Conservation (phyloP, 2,329 filamentous ascomycete genomes). For the Graphium sp. region DNA sequence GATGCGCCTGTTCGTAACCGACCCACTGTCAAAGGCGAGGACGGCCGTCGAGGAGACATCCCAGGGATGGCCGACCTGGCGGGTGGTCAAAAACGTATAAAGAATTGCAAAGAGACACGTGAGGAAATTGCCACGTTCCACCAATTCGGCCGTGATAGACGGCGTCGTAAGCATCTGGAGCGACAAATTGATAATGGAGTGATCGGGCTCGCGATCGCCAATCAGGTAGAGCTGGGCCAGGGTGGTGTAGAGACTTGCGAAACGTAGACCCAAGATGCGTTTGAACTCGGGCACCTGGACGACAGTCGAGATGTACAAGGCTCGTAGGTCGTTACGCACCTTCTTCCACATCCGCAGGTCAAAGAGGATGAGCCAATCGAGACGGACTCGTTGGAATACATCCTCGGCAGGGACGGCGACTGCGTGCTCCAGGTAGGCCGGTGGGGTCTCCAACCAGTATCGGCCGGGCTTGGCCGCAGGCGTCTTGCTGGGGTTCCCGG, state of each 20-base stretch:
- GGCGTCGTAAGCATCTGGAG: conserved; percentile 93
- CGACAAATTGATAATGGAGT: conserved; percentile 96
- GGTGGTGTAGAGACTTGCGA: conserved; percentile 86
- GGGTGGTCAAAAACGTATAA: conserved; percentile 90
- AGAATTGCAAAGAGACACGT: conserved; percentile 91
- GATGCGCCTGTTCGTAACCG: conserved; percentile 86
- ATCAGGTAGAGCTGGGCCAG: conserved; percentile 90
- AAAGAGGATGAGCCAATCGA: conserved; percentile 91
- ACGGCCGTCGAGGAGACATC: conserved; percentile 76
- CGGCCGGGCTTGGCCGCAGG: conserved; percentile 40
- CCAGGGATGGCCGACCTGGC: conserved; percentile 87
- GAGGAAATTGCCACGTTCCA: conserved; percentile 88
- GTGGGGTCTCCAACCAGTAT: conserved; percentile 77
- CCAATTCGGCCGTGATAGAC: conserved; percentile 89
- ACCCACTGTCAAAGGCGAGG: conserved; percentile 83
- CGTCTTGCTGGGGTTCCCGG: conserved; percentile 31
- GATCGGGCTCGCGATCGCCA: conserved; percentile 88
- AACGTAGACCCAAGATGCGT: conserved; percentile 77
- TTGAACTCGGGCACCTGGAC: conserved; percentile 95
- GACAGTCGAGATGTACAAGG: conserved; percentile 91
- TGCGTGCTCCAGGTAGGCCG: conserved; percentile 45
- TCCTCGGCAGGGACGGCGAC: conserved; percentile 64
- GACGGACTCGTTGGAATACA: conserved; percentile 70
- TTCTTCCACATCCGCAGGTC: conserved; percentile 96
- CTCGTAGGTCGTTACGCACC: conserved; percentile 72